Conservation (phyloP, 192 early-diverging fungal genomes). For the Endogone sp. region DNA sequence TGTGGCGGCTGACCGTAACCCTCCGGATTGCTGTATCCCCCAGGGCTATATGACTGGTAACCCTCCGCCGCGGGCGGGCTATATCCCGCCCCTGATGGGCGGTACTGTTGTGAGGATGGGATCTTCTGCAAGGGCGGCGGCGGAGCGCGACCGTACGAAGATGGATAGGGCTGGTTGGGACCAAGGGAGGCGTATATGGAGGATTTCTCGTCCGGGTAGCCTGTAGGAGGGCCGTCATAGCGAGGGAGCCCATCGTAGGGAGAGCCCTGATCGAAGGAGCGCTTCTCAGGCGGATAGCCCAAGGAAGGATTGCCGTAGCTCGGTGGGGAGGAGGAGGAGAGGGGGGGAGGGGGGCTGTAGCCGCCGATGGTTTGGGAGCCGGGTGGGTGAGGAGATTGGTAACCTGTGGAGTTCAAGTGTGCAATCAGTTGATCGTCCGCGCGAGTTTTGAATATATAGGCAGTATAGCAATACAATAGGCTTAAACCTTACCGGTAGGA, state of each 20-base stretch:
- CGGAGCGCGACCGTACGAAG: slow-evolving; percentile 20
- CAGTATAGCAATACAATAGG: no score
- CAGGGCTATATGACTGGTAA: background rate
- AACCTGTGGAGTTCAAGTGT: no score
- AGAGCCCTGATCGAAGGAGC: slow-evolving; percentile 4
- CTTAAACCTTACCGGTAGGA: no score
- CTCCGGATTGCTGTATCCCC: no score
- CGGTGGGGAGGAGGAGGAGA: no score
- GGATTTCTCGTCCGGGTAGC: slow-evolving; percentile 1
- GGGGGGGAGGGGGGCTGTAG: background rate
- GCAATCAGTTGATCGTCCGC: no score
- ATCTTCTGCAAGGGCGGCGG: slow-evolving; percentile 28
- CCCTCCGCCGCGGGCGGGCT: background rate
- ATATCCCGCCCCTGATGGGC: background rate
- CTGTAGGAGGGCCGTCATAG: slow-evolving; percentile 8
- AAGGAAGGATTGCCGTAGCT: no score
- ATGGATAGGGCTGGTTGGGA: slow-evolving; percentile 20
- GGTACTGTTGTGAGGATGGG: background rate
- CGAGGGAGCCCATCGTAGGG: slow-evolving; percentile 1
- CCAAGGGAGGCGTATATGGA: slow-evolving; percentile 11
- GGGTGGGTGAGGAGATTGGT: no score
- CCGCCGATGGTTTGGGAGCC: background rate
- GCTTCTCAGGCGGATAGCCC: no score
- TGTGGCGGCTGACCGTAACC: background rate
- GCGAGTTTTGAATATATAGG: no score